phyloP scores from a whole-genome alignment of 768 basidiomycete genomes.

The Astraeus odoratus region DNA sequence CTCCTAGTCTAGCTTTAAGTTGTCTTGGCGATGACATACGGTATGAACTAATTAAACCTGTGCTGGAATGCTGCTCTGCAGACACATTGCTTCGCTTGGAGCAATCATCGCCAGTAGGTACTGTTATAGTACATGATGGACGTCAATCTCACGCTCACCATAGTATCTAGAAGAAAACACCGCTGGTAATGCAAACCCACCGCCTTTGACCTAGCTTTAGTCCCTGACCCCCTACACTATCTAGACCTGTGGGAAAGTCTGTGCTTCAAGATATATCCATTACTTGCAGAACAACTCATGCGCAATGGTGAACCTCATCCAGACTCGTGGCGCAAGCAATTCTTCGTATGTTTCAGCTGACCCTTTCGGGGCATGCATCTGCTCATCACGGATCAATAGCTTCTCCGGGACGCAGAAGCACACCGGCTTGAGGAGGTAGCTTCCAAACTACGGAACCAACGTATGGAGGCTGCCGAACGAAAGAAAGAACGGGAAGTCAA shows the following conservation, averaged over 20 bases:
- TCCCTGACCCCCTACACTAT: constrained; percentile 5
- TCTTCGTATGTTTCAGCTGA: constrained; percentile 43
- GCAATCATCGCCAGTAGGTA: constrained; percentile 58
- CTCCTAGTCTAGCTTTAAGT: constrained; percentile 43
- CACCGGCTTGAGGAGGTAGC: constrained; percentile 58
- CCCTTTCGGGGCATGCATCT: not conserved
- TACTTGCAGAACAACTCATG: constrained; percentile 43
- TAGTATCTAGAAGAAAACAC: constrained; percentile 53
- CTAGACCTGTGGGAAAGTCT: constrained; percentile 62
- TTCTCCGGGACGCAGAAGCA: constrained; percentile 52
- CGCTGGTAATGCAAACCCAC: constrained; percentile 34
- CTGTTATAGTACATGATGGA: constrained; percentile 4
- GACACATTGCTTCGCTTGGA: constrained; percentile 68
- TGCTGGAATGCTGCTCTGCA: constrained; percentile 65
- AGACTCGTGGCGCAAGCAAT: constrained; percentile 63
- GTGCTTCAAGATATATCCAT: constrained; percentile 55
- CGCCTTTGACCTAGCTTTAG: not conserved
- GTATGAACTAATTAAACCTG: constrained; percentile 61
- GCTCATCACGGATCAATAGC: constrained; percentile 29
- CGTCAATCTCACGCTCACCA: constrained; percentile 11
- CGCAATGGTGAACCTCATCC: constrained; percentile 37
- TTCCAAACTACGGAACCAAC: constrained; percentile 55
- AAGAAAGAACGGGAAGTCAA: constrained; percentile 76
- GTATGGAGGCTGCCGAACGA: constrained; percentile 63
- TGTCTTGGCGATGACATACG: constrained; percentile 56